Conservation (phyloP, 805 yeast species). For the Candida krabiensis region DNA sequence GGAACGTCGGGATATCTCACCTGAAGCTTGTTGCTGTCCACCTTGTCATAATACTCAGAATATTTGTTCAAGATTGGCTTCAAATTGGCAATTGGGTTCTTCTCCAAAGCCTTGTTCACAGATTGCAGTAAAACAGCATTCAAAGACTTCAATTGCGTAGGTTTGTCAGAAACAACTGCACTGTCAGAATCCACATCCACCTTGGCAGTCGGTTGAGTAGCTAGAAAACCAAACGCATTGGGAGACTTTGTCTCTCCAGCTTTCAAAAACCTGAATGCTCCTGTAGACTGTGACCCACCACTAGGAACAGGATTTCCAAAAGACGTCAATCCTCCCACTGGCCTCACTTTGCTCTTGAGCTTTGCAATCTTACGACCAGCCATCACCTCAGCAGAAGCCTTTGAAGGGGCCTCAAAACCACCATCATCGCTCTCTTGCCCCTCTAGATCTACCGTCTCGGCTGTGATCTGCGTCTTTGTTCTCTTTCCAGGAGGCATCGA, state of each 20-base stretch:
- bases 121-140: conserved; percentile 58
- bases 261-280: neutral
- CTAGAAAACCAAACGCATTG: conserved; percentile 15
- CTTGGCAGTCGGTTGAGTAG: conserved; percentile 1
- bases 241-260: conserved; percentile 4
- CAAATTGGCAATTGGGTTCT: conserved; percentile 56
- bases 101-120: conserved; percentile 39
- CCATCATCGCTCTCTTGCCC: conserved; percentile 38
- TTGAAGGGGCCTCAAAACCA: conserved; percentile 31
- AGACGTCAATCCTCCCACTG: conserved; percentile 10
- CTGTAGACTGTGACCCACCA: neutral
- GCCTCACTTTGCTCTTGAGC: conserved; percentile 45
- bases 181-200: conserved; percentile 2
- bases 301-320: conserved; percentile 13
- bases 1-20: conserved; percentile 27
- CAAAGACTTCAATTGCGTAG: conserved; percentile 60
- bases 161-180: conserved; percentile 23
- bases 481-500: conserved; percentile 46
- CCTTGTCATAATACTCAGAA: conserved; percentile 46
- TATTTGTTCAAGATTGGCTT: conserved; percentile 59
- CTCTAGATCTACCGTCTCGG: conserved; percentile 41
- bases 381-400: conserved; percentile 62
- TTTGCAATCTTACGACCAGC: conserved; percentile 68
- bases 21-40: conserved; percentile 29
- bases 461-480: conserved; percentile 57